Evolutionary conservation across 768 basidiomycete genomes (phyloP).

Genomic region (Suillus decipiens): DNA sequence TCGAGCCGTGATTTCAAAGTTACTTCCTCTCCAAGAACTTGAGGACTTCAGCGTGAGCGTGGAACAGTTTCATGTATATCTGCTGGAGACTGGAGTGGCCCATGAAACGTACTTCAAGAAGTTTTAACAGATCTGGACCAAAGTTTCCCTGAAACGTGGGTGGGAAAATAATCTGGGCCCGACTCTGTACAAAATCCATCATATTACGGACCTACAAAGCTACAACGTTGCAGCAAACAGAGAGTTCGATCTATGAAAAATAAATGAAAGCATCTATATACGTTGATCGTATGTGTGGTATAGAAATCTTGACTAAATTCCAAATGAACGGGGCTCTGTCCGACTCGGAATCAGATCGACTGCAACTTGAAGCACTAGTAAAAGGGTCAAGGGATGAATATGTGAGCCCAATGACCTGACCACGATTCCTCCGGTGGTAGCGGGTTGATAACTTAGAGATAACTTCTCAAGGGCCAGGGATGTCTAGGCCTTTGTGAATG

Average conservation of each 20-base stretch:
- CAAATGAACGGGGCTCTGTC: conserved; percentile 2
- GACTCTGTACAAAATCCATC: neutral
- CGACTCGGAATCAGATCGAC: neutral
- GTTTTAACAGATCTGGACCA: too few species aligned
- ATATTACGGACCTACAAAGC: neutral
- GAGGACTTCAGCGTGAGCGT: neutral
- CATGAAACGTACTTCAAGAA: too few species aligned
- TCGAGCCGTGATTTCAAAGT: neutral
- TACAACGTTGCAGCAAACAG: neutral
- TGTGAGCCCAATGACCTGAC: neutral
- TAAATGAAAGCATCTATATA: conserved; percentile 2
- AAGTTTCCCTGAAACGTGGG: neutral
- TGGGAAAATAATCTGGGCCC: neutral
- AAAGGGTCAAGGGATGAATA: neutral
- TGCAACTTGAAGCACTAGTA: neutral
- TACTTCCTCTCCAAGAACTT: neutral
- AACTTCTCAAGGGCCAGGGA: neutral
- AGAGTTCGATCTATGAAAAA: neutral
- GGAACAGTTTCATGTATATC: neutral
- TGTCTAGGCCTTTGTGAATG: neutral
- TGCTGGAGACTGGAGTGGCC: too few species aligned
- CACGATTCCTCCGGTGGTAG: neutral
- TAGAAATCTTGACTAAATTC: neutral
- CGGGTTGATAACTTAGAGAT: neutral
- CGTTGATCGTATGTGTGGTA: neutral